Evolutionary conservation across 805 yeast genomes (phyloP).

Genomic region (Deakozyma indianensis): DNA sequence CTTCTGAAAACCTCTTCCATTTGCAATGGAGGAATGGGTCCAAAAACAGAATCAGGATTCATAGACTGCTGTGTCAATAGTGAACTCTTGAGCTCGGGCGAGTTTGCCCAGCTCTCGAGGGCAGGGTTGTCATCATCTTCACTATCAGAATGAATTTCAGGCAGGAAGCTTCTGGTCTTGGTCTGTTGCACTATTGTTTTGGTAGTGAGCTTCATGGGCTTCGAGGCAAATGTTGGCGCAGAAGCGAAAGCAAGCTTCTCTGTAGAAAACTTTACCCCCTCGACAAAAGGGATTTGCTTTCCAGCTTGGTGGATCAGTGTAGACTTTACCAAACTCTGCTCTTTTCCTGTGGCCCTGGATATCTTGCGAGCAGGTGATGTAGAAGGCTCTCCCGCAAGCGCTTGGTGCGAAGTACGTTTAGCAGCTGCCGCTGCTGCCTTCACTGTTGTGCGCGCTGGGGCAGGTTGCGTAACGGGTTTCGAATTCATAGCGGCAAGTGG

Average conservation of each 20-base stretch:
- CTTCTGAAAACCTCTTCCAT: constrained; percentile 53
- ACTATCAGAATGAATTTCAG: constrained; percentile 1
- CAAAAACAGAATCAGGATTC: constrained; percentile 60
- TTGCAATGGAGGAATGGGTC: constrained; percentile 54
- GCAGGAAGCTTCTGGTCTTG: not conserved
- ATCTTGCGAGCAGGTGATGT: not conserved
- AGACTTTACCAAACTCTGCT: not conserved
- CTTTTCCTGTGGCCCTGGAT: not conserved
- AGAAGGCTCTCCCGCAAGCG: not conserved
- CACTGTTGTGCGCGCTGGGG: not conserved
- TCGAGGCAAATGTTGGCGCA: not conserved
- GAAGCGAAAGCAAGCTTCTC: constrained; percentile 19
- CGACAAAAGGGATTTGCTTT: constrained; percentile 14
- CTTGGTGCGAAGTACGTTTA: not conserved
- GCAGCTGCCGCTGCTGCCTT: not conserved
- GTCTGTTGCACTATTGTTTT: not conserved
- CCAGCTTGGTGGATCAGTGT: not conserved
- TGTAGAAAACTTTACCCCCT: constrained; percentile 20
- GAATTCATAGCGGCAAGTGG: no score
- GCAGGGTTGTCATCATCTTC: constrained; percentile 32
- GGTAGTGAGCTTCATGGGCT: not conserved
- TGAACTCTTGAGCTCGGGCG: constrained; percentile 37
- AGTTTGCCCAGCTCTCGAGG: constrained; percentile 46
- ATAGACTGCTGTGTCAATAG: constrained; percentile 33
- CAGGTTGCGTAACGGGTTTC: no score